A percentile compares a stretch with the other conserved stretches of the same genome.
These are phyloP conservation scores for Thuja plicata DNA, from an alignment of 83 land plant species.

Conservation along the genomic window DNA sequence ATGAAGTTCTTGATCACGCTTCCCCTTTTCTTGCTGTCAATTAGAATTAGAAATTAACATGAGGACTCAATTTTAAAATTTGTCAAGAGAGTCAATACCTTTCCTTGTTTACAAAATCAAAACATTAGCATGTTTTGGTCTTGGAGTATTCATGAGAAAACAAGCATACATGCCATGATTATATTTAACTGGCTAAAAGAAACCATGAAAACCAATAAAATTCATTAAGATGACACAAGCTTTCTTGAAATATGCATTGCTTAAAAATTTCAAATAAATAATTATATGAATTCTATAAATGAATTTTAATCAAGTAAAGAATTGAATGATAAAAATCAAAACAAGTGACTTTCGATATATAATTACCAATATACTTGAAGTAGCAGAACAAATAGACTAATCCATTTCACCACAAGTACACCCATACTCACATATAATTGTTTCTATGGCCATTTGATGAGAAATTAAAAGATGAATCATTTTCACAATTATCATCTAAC, in stretches of 20 bases:
- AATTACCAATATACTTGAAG: not conserved
- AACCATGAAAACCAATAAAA: not conserved
- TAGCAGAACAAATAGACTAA: not conserved
- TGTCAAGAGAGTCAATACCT: not conserved
- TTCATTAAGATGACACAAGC: not conserved
- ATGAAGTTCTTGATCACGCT: conserved; percentile 63
- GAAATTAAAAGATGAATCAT: not conserved
- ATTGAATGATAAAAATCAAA: not conserved
- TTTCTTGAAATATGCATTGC: not conserved
- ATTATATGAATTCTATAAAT: not conserved
- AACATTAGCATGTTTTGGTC: not conserved
- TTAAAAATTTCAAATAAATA: too few species aligned
- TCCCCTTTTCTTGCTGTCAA: conserved; percentile 20
- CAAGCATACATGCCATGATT: not conserved
- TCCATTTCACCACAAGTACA: not conserved
- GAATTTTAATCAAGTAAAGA: not conserved
- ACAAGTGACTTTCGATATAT: not conserved
- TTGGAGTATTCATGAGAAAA: not conserved
- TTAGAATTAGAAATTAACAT: not conserved
- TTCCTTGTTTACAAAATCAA: not conserved
- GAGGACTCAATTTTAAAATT: not conserved
- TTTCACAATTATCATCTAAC: not conserved
- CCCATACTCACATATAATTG: not conserved
- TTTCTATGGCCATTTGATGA: not conserved
- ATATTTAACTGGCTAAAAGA: not conserved